These are phyloP conservation scores for Euphrasia arctica DNA, from an alignment of 305 asterid species.

Conservation along the genomic window DNA sequence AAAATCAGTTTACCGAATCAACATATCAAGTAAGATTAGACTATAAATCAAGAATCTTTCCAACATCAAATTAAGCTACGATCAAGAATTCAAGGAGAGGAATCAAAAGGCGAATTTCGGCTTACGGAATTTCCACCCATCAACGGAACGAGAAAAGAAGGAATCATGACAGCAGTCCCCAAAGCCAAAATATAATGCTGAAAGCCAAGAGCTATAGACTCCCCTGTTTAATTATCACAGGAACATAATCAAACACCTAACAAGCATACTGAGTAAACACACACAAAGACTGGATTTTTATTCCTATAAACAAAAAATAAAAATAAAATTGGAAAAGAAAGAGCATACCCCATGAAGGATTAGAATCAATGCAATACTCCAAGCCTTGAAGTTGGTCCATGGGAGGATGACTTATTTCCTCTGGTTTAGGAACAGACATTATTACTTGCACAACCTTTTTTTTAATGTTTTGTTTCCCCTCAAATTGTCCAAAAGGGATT, in stretches of 20 bases:
- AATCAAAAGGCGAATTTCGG: not conserved
- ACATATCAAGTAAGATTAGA: not conserved
- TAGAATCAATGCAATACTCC: slow-evolving; percentile 97
- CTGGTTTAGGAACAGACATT: slow-evolving; percentile 87
- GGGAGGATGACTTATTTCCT: slow-evolving; percentile 91
- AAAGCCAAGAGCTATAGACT: slow-evolving; percentile 84
- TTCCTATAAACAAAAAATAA: not conserved
- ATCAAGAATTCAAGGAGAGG: not conserved
- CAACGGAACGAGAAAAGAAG: slow-evolving; percentile 87
- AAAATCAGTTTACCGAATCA: not conserved
- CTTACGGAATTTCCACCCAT: slow-evolving; percentile 96
- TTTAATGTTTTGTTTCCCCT: not conserved
- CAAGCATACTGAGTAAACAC: not conserved
- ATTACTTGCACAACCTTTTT: slow-evolving; percentile 26
- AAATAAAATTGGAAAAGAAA: not conserved
- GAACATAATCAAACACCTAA: slow-evolving; percentile 16
- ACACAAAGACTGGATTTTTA: not conserved
- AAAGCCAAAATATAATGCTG: slow-evolving; percentile 89
- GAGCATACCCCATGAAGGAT: slow-evolving; percentile 92
- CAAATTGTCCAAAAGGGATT: slow-evolving; percentile 27
- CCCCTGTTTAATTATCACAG: slow-evolving; percentile 52
- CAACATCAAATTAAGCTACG: not conserved
- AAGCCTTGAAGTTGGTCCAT: slow-evolving; percentile 97
- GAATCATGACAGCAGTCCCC: slow-evolving; percentile 98
- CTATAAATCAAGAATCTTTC: not conserved